Conservation (phyloP, 1,284 basidiomycete species). For the Ceratobasidium theobromae region DNA sequence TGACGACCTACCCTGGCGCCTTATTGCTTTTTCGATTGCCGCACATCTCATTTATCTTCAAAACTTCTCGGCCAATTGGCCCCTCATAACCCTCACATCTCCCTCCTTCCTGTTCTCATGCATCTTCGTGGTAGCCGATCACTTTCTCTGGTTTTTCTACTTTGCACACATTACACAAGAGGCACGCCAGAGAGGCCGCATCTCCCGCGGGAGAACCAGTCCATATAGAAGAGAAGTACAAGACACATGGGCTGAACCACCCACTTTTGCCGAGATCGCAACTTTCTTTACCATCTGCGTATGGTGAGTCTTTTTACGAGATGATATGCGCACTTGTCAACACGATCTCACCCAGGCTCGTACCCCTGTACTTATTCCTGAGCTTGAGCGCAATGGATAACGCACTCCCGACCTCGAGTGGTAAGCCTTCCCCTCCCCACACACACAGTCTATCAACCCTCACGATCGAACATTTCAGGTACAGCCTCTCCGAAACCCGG, state of each 20-base stretch:
- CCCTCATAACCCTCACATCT: constrained; percentile 85
- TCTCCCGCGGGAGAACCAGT: constrained; percentile 31
- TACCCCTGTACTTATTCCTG: constrained; percentile 56
- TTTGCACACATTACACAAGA: constrained; percentile 68
- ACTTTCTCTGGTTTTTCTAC: constrained; percentile 94
- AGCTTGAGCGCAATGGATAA: constrained; percentile 95
- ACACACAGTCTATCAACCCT: background rate
- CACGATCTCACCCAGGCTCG: constrained; percentile 30
- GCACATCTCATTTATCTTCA: constrained; percentile 88
- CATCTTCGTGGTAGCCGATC: constrained; percentile 77
- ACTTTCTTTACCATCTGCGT: constrained; percentile 92
- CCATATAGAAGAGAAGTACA: constrained; percentile 23
- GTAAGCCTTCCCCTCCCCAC: background rate
- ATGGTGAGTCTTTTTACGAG: constrained; percentile 82
- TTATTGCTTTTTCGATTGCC: constrained; percentile 73
- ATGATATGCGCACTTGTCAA: background rate
- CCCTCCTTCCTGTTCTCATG: constrained; percentile 81
- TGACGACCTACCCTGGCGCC: constrained; percentile 74
- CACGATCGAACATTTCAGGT: background rate
- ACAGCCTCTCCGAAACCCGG: constrained; percentile 18
- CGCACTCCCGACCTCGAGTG: constrained; percentile 63
- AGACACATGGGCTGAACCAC: constrained; percentile 27
- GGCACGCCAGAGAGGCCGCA: constrained; percentile 47
- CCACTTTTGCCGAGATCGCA: constrained; percentile 77
- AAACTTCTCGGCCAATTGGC: constrained; percentile 88